A percentile compares a stretch with the other conserved stretches of the same genome.
Conservation (phyloP, 1,139 yeast genomes). For the Hyphopichia fennica region DNA sequence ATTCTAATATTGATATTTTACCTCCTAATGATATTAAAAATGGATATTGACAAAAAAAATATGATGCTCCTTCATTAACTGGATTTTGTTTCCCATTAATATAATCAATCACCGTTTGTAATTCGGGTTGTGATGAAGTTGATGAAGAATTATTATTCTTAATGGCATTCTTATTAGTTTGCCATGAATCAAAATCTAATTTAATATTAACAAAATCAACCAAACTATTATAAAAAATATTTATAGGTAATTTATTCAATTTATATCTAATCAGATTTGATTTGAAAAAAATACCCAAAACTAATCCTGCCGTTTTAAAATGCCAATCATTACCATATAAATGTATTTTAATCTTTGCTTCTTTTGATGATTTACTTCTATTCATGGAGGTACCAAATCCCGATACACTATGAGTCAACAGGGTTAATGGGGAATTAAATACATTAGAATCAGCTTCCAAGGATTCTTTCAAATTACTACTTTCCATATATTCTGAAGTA, state of each 20-base stretch:
- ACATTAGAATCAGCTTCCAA: slow-evolving; percentile 3
- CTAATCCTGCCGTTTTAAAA: slow-evolving; percentile 61
- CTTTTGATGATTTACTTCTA: slow-evolving; percentile 16
- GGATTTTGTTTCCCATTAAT: slow-evolving; percentile 39
- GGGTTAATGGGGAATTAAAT: neutral
- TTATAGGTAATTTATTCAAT: slow-evolving; percentile 39
- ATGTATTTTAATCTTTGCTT: slow-evolving; percentile 51
- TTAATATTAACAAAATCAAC: slow-evolving; percentile 77
- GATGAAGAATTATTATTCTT: slow-evolving; percentile 10
- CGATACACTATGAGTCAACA: neutral
- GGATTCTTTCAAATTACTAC: slow-evolving; percentile 16
- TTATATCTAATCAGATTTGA: slow-evolving; percentile 47
- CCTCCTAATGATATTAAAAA: slow-evolving; percentile 79
- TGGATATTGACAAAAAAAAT: slow-evolving; percentile 80
- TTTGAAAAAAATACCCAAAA: slow-evolving; percentile 53
- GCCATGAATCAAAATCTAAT: slow-evolving; percentile 87
- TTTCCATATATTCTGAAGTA: slow-evolving; percentile 19
- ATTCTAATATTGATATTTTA: slow-evolving; percentile 76
- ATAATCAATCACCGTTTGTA: slow-evolving; percentile 45
- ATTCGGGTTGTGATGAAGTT: slow-evolving; percentile 22
- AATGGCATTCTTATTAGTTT: slow-evolving; percentile 25
- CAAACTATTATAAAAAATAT: slow-evolving; percentile 73
- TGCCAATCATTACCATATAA: slow-evolving; percentile 86
- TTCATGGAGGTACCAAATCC: neutral
- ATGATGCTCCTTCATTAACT: slow-evolving; percentile 28